Evolutionary conservation across 768 basidiomycete species (phyloP).

Genomic region (Lactarius akahatsu): DNA sequence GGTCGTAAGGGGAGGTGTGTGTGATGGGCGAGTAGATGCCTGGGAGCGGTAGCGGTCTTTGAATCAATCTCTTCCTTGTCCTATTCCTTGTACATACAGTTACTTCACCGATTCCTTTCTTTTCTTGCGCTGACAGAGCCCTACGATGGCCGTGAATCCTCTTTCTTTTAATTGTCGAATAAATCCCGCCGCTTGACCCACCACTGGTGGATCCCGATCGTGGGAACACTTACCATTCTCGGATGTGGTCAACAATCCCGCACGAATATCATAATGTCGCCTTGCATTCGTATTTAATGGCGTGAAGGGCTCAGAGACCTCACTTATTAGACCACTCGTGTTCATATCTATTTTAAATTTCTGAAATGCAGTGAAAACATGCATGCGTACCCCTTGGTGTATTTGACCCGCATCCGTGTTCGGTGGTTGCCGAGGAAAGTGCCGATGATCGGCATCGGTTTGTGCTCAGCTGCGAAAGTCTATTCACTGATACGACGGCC

Average conservation of each 20-base stretch:
- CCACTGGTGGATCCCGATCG: not conserved
- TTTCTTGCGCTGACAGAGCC: not conserved
- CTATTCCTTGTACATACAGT: not conserved
- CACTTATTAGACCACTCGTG: not conserved
- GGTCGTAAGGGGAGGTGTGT: not conserved
- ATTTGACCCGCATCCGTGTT: not conserved
- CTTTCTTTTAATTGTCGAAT: not conserved
- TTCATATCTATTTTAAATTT: not conserved
- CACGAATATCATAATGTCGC: not conserved
- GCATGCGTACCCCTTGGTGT: not conserved
- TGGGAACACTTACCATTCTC: conserved; percentile 19
- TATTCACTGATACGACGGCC: conserved; percentile 8
- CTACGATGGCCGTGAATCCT: not conserved
- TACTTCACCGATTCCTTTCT: not conserved
- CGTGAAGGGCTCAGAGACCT: not conserved
- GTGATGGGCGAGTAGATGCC: not conserved
- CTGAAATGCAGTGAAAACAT: not conserved
- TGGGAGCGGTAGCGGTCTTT: conserved; percentile 13
- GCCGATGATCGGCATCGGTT: conserved; percentile 21
- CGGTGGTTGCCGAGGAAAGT: conserved; percentile 30
- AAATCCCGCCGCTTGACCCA: not conserved
- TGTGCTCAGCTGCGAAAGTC: not conserved
- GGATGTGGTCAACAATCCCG: conserved; percentile 13
- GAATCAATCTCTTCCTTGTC: conserved; percentile 1
- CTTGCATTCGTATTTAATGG: not conserved